phyloP scores from a whole-genome alignment of 306 rosid genomes.

The Bauhinia variegata region DNA sequence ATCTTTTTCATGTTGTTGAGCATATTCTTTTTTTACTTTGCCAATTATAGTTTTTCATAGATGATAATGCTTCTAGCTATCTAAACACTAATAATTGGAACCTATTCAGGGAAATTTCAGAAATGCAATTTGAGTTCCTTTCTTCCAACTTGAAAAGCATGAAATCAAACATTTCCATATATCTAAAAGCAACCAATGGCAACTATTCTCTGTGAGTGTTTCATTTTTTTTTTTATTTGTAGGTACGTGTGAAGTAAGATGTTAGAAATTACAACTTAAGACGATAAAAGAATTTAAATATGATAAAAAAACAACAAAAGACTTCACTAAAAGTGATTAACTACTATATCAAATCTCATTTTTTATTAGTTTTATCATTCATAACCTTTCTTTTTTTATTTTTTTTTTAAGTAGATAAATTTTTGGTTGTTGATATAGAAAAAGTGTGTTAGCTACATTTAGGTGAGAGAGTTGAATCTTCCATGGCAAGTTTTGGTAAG shows the following conservation, averaged over 20 bases:
- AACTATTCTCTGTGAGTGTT: constrained; percentile 20
- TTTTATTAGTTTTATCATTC: too few species aligned
- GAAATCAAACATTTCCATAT: constrained; percentile 29
- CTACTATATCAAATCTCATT: too few species aligned
- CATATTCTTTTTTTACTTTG: not conserved
- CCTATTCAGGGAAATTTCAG: constrained; percentile 43
- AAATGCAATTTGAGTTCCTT: constrained; percentile 22
- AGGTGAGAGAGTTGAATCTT: constrained; percentile 33
- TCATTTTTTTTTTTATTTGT: too few species aligned
- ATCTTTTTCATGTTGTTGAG: not conserved
- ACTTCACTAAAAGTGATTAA: too few species aligned
- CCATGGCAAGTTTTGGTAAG: constrained; percentile 27
- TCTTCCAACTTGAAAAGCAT: constrained; percentile 34
- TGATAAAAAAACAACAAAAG: too few species aligned
- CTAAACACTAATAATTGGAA: constrained; percentile 32
- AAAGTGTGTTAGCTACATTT: constrained; percentile 46
- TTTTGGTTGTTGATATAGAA: too few species aligned
- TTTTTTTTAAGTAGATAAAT: too few species aligned
- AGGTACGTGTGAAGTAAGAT: too few species aligned
- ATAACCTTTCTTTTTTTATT: too few species aligned
- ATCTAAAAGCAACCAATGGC: constrained; percentile 26
- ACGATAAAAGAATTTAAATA: too few species aligned
- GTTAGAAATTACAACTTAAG: too few species aligned
- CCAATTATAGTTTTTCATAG: constrained; percentile 17
- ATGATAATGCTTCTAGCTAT: constrained; percentile 30